Evolutionary conservation across 2,329 filamentous ascomycete genomes (phyloP), one percentile per base, ranked within the genome.

Genomic region (Talaromyces sp.): DNA sequence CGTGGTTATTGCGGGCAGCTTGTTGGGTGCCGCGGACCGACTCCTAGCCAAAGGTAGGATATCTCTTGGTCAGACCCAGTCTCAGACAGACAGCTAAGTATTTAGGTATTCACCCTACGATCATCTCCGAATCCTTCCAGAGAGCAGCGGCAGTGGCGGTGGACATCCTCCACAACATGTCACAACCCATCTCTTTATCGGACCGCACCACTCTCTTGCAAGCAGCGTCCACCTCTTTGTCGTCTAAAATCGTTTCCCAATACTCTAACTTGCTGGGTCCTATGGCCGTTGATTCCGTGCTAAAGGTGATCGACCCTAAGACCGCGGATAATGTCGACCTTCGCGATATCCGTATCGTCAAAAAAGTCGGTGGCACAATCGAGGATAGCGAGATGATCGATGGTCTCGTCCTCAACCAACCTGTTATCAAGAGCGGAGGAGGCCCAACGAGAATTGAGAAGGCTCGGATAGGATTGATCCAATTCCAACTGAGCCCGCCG

Each of bases 361-460:
- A 98, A 85, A 98, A 97, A 81, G 89, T 96, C 61, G 95, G 95
- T 70, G 95, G 95, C 64, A 98, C 96, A 47, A 98, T 99, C 75
- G 95, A 99, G 74, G 95, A 99, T 74, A 96, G 92, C 73, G 95
- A 99, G 80, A 89, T 99, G 82, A 87, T 98, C 42, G 95, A 99
- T 71, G 95, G 95, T 32, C 79, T 99, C 62, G 93, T 98, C 60
- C 83, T 99, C 69, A 92, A 91, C 72, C 95, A 99, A 77, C 88
- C 88, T 33, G 93, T 96, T 49, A 85, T 98, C 73, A 99, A 99
- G 85, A 92, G 88, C 73, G 93, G 91, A 32, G 91, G 92, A 71
- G 95, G 95, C 6, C 93, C 95, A 59, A 85, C 88, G 69, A 86
- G 93, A 72, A 96, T 98, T 83, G 95, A 99, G 80, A 99, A 99